These are phyloP conservation scores for Themeda triandra DNA, from an alignment of 176 grass and related monocot genomes.

Conservation along the genomic window DNA sequence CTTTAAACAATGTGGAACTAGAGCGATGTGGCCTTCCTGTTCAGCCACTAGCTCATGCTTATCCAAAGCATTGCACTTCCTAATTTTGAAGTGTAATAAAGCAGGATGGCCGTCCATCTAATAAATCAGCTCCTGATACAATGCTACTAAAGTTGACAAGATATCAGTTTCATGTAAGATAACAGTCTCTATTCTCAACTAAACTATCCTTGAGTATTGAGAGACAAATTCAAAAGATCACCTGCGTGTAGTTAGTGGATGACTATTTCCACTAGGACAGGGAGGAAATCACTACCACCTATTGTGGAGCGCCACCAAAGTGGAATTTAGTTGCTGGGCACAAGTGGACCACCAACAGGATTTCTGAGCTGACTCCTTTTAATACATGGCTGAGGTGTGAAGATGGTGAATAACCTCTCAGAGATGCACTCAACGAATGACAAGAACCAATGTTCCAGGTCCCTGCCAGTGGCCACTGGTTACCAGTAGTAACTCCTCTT, in stretches of 20 bases:
- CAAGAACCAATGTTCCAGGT: not conserved
- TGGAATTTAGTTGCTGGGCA: constrained; percentile 37
- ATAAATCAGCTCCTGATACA: constrained; percentile 19
- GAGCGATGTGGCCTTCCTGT: constrained; percentile 30
- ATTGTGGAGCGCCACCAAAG: constrained; percentile 38
- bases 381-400: constrained; percentile 36
- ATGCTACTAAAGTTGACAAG: constrained; percentile 17
- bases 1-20: constrained; percentile 33
- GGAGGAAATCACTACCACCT: constrained; percentile 41
- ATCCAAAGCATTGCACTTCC: constrained; percentile 48
- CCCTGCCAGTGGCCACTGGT: not conserved
- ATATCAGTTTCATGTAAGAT: constrained; percentile 28
- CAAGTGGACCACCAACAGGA: constrained; percentile 34
- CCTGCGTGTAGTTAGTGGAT: constrained; percentile 5
- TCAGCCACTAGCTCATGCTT: constrained; percentile 44
- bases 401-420: constrained; percentile 45
- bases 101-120: not conserved
- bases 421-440: constrained; percentile 47
- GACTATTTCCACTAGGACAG: constrained; percentile 41
- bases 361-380: constrained; percentile 27
- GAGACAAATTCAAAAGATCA: not conserved
- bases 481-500: not conserved
- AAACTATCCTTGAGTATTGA: constrained; percentile 18
- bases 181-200: constrained; percentile 11
- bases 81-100: constrained; percentile 36